phyloP scores from a whole-genome alignment of 768 basidiomycete species.

The Tylopilus intermedius region DNA sequence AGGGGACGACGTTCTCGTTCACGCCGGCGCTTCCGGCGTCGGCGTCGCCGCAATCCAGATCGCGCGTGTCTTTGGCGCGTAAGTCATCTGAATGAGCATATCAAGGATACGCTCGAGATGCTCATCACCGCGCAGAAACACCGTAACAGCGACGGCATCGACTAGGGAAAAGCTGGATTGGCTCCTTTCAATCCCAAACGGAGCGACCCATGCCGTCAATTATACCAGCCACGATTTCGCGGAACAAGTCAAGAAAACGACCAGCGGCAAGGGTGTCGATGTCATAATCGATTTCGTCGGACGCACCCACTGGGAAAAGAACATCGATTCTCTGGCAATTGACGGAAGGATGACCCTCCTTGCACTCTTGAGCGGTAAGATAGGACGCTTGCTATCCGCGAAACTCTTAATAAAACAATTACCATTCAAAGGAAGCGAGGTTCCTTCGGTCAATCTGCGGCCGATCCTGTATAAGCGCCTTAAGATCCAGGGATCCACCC shows the following conservation, averaged over 20 bases:
- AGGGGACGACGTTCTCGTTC: constrained; percentile 76
- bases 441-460: constrained; percentile 50
- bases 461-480: constrained; percentile 81
- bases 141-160: constrained; percentile 84
- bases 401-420: constrained; percentile 19
- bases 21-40: constrained; percentile 89
- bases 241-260: constrained; percentile 62
- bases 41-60: constrained; percentile 86
- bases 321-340: constrained; percentile 60
- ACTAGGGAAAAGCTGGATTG: constrained; percentile 77
- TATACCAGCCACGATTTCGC: constrained; percentile 84
- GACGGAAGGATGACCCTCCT: constrained; percentile 76
- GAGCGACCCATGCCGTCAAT: constrained; percentile 74
- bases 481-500: constrained; percentile 82
- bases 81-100: constrained; percentile 26
- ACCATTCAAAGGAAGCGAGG: constrained; percentile 42
- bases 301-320: constrained; percentile 66
- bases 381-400: constrained; percentile 10
- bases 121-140: constrained; percentile 38
- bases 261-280: constrained; percentile 68
- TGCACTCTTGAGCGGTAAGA: constrained; percentile 59
- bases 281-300: constrained; percentile 85
- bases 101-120: not conserved
- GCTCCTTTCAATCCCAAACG: constrained; percentile 60
- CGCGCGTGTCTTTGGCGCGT: constrained; percentile 72